Evolutionary conservation across 345 rosid species (phyloP), one percentile per base, ranked within the genome.

Genomic region (Ceriops decandra): DNA sequence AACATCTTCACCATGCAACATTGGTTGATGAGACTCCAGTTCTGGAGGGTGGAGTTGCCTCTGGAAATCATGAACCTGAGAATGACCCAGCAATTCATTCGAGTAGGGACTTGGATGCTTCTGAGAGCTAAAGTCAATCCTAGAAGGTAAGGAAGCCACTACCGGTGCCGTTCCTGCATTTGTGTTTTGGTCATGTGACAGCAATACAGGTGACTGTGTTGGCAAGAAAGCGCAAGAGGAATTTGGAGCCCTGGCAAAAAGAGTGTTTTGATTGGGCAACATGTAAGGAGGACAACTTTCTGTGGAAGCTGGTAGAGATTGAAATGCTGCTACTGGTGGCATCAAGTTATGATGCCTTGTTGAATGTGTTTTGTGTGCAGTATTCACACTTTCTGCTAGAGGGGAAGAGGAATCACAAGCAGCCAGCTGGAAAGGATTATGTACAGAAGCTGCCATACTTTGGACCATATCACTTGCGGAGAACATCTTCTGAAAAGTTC

Each of bases 241-340:
- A 63, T 63, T 60, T 26, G 69, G 70, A 20, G 77, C 76, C 57
- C 57, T 60, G 28, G 72, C 47, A 56, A 82, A 75, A 56, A 63
- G 73, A 71, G 80, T 67, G 19, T 56, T 74, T 47, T 73, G 81
- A 72, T 65, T 57, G 61, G 86, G 79, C 53, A 85, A 69, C 79
- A 75, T 73, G 62, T 75, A 67, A 4, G 83, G 56, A 63, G 76
- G 79, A 74, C 74, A 67, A 57, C 75, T 63, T 76, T 76, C 81
- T 21, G 52, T 67, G 56, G 77, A 57, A 49, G 67, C 64, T 57
- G 80, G 63, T 56, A 79, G 83, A 72, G 70, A 65, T 52, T 71
- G 70, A 47, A 38, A 61, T 27, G 64, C 51, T 62, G 77, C 66
- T 68, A 59, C 35, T 61, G 66, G 62, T 62, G 65, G 76, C 60